phyloP scores from a whole-genome alignment of 306 rosid species.

The Prunus persica region Prunus_persica_NCBIv2 NC_034013.1:16426501-16427000 shows the following conservation, averaged over 20 bases:
- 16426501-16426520: slow-evolving; percentile 25
- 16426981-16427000: slow-evolving; percentile 6
- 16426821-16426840: neutral
- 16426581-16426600: slow-evolving; percentile 14
- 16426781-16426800: neutral
- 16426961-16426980: neutral
- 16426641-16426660: slow-evolving; percentile 3
- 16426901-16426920: slow-evolving; percentile 20
- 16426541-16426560: slow-evolving; percentile 8
- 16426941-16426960: slow-evolving; percentile 21
- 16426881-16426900: neutral
- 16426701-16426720: slow-evolving; percentile 15
- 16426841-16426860: slow-evolving; percentile 13
- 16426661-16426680: slow-evolving; percentile 12
- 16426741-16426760: slow-evolving; percentile 12
- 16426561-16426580: neutral
- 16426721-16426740: slow-evolving; percentile 7
- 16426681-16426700: neutral
- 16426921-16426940: slow-evolving; percentile 17
- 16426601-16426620: neutral
- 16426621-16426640: slow-evolving; percentile 16
- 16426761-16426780: slow-evolving; percentile 16
- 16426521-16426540: slow-evolving; percentile 23
- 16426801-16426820: neutral
- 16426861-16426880: slow-evolving; percentile 17